Percentiles rank a stretch among this genome's conserved stretches.
These are phyloP conservation scores for Pythium sukuiense DNA, from an alignment of 352 stramenopile genomes.

Conservation along the genomic window DNA sequence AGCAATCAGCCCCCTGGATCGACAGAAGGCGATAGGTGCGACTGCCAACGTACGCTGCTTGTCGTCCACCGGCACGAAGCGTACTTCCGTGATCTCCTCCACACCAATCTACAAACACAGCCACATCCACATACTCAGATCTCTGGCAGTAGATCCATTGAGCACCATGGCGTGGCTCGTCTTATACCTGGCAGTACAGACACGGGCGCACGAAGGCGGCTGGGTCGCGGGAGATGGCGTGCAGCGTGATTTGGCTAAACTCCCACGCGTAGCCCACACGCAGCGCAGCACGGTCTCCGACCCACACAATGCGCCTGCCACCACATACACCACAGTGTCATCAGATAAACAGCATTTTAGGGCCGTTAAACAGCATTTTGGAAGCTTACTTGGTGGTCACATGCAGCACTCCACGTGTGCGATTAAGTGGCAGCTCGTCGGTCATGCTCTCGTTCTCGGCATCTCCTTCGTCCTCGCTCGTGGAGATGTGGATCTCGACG, in stretches of 20 bases:
- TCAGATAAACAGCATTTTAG: too few species aligned
- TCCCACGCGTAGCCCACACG: slow-evolving; percentile 76
- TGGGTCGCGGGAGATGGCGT: slow-evolving; percentile 76
- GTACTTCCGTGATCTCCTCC: slow-evolving; percentile 70
- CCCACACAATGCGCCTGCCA: slow-evolving; percentile 62
- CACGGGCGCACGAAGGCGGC: slow-evolving; percentile 63
- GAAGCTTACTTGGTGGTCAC: slow-evolving; percentile 40
- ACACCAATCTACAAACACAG: slow-evolving; percentile 41
- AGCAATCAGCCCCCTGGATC: too few species aligned
- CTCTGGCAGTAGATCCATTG: too few species aligned
- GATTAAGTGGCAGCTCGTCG: slow-evolving; percentile 32
- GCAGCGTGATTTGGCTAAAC: slow-evolving; percentile 63
- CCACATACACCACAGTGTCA: too few species aligned
- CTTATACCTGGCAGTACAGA: slow-evolving; percentile 72
- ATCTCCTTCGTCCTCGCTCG: slow-evolving; percentile 16
- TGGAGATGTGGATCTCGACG: slow-evolving; percentile 44
- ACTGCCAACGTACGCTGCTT: slow-evolving; percentile 47
- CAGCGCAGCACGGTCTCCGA: slow-evolving; percentile 34
- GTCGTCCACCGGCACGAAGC: slow-evolving; percentile 66
- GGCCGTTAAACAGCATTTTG: neutral
- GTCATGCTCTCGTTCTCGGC: slow-evolving; percentile 29
- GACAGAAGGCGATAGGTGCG: neutral
- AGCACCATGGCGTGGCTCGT: neutral
- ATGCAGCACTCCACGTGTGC: slow-evolving; percentile 33
- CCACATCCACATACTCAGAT: too few species aligned